Percentiles rank a stretch among this genome's conserved stretches.
phyloP scores from a whole-genome alignment of 768 basidiomycete genomes.

The Lentinula sp. region DNA sequence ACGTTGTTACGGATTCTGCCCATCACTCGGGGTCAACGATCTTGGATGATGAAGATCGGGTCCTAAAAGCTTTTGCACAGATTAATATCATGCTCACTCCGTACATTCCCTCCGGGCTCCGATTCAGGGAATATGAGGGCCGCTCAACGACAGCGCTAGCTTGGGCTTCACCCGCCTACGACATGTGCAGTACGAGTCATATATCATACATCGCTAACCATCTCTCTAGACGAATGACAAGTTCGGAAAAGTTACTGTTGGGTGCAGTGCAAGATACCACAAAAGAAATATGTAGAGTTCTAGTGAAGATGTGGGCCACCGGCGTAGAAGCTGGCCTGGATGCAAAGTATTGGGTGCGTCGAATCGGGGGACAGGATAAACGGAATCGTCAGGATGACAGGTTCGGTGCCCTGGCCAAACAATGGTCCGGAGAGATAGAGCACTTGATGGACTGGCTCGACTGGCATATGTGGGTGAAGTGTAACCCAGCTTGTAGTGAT shows the following conservation, averaged over 20 bases:
- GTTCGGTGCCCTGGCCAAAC: neutral
- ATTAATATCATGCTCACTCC: conserved; percentile 24
- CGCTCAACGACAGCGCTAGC: conserved; percentile 4
- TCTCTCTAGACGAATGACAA: conserved; percentile 13
- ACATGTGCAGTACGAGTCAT: conserved; percentile 26
- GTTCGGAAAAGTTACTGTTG: conserved; percentile 24
- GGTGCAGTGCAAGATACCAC: conserved; percentile 25
- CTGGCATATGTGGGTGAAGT: conserved; percentile 46
- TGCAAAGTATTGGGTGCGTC: neutral
- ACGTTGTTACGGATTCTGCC: conserved; percentile 19
- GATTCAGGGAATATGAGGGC: neutral
- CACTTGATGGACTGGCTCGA: conserved; percentile 44
- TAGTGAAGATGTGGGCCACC: conserved; percentile 41
- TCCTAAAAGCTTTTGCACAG: conserved; percentile 20
- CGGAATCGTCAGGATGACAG: neutral
- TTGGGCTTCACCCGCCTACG: conserved; percentile 31
- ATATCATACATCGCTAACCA: conserved; percentile 17
- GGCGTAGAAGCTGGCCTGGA: conserved; percentile 24
- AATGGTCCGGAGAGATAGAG: conserved; percentile 29
- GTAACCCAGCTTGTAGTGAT: conserved; percentile 35
- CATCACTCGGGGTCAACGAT: conserved; percentile 11
- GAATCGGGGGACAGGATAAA: neutral
- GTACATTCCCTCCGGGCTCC: conserved; percentile 18
- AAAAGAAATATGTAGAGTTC: conserved; percentile 39
- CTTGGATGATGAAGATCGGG: conserved; percentile 4